phyloP scores from a whole-genome alignment of 2,329 filamentous ascomycete genomes.

The Diatrype stigma region DNA sequence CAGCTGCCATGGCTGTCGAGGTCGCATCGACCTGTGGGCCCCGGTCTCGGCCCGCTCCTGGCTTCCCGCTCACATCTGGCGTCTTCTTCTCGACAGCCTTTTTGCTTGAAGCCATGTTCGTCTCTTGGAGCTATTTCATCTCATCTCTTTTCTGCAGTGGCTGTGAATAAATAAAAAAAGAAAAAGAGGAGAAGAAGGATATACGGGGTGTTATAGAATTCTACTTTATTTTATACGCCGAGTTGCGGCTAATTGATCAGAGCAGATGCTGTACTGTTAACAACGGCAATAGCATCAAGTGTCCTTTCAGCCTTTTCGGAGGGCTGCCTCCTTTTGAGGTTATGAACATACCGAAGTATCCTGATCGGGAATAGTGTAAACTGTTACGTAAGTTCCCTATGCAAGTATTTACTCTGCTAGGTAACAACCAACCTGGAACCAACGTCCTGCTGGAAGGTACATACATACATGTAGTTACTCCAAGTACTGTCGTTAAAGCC shows the following conservation, averaged over 20 bases:
- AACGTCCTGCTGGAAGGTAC: too few species aligned
- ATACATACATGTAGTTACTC: too few species aligned
- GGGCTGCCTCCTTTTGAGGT: not conserved
- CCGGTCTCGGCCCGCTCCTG: slow-evolving; percentile 3
- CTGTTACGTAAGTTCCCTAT: too few species aligned
- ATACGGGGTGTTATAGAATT: too few species aligned
- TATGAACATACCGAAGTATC: not conserved
- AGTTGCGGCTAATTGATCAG: slow-evolving; percentile 20
- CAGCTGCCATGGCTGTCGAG: slow-evolving; percentile 8
- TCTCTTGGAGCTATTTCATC: slow-evolving; percentile 6
- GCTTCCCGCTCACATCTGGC: slow-evolving; percentile 4
- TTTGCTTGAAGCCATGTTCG: slow-evolving; percentile 17
- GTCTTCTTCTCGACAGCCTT: slow-evolving; percentile 11
- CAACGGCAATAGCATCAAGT: not conserved
- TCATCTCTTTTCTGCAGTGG: slow-evolving; percentile 4
- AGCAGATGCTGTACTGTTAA: slow-evolving; percentile 9
- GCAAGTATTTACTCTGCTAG: too few species aligned
- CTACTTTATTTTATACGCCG: slow-evolving; percentile 4
- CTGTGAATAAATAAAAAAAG: not conserved
- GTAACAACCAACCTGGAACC: too few species aligned
- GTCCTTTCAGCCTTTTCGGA: not conserved
- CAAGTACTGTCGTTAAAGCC: too few species aligned
- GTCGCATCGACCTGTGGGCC: slow-evolving; percentile 8
- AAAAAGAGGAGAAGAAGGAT: not conserved
- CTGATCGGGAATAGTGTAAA: not conserved